A percentile compares a stretch with the other conserved stretches of the same genome.
Conservation (phyloP, 805 yeast species). For the Lachancea sp. region DNA sequence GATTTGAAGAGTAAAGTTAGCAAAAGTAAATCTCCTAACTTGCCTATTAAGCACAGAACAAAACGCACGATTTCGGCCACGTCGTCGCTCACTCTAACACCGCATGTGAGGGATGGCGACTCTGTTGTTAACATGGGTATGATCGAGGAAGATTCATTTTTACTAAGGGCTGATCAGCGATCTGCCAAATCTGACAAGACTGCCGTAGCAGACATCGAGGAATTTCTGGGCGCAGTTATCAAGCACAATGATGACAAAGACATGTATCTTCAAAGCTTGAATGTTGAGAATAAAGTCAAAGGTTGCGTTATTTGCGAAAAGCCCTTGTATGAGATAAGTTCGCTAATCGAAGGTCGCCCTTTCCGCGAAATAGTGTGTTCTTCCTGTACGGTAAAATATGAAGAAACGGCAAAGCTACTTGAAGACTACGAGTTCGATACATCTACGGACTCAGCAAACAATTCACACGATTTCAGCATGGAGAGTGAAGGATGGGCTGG, state of each 20-base stretch:
- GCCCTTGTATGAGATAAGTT: conserved; percentile 57
- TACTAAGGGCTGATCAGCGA: neutral
- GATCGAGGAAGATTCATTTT: neutral
- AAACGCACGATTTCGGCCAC: conserved; percentile 2
- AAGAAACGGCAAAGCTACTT: conserved; percentile 38
- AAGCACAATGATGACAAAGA: conserved; percentile 16
- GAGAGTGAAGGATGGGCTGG: conserved; percentile 8
- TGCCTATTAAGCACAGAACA: conserved; percentile 22
- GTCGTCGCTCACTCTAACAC: conserved; percentile 8
- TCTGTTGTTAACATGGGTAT: conserved; percentile 6
- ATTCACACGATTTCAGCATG: conserved; percentile 6
- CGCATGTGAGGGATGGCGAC: conserved; percentile 6
- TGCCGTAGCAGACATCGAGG: conserved; percentile 5
- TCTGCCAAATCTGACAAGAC: conserved; percentile 3
- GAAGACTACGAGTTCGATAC: conserved; percentile 36
- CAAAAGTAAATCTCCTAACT: conserved; percentile 15
- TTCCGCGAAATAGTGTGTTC: conserved; percentile 57
- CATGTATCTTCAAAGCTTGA: conserved; percentile 17
- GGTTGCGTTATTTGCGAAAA: conserved; percentile 63
- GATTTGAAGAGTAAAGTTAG: conserved; percentile 22
- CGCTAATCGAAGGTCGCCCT: conserved; percentile 16
- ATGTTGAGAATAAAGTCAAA: conserved; percentile 22
- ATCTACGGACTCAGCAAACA: conserved; percentile 15
- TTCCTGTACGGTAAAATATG: conserved; percentile 54
- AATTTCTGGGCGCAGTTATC: conserved; percentile 17